Evolutionary conservation across 371 early-diverging fungal species (phyloP), one percentile per base, ranked within the genome.

Genomic region (Mucor piriformis): DNA sequence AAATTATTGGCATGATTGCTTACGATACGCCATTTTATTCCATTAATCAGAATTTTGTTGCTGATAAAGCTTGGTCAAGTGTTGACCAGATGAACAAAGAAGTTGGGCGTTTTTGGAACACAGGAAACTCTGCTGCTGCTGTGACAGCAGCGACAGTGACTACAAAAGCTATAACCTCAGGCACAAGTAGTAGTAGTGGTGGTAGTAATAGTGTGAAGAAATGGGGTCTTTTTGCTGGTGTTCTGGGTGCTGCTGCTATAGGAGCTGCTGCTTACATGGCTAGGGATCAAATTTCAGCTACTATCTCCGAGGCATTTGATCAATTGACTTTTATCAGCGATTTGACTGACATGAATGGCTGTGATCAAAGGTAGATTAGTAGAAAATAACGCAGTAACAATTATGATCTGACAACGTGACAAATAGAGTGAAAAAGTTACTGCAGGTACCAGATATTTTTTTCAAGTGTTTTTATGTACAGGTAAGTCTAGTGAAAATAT

Each of bases 21-120:
- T 86, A 72, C 56, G 87, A 86, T 51, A 81, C 87, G 2, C 87
- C 87, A 0, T 86, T 83, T 59, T 83, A 77, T 63, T 83, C 83
- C 8, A 63, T 86, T 25, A 83, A 82, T 50, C 70, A 75, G 16
- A 64, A 70, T 6, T 72, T 74, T 46, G 51, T 85, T 6, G 68
- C 84, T 0, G 61, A 72, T 1, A 74, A 73, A 20, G 77, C 73
- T 10, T 27, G 55, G 29, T 56, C 50, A 2, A 50, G 63, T 20
- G 32, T 59, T 8, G 59, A 64, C 23, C 63, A 70, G 33, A 63
- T 68, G 1, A 46, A 46, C 24, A 68, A 60, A 34, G 52, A 59
- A 34, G 15, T 70, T 10, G 58, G 51, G 15, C 59, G 23, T 29
- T 60, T 54, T 20, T 51, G 69, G 70, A 56, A 69, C 63, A 29